Evolutionary conservation across 768 basidiomycete species (phyloP).

Genomic region (Mycena capillaripes): DNA sequence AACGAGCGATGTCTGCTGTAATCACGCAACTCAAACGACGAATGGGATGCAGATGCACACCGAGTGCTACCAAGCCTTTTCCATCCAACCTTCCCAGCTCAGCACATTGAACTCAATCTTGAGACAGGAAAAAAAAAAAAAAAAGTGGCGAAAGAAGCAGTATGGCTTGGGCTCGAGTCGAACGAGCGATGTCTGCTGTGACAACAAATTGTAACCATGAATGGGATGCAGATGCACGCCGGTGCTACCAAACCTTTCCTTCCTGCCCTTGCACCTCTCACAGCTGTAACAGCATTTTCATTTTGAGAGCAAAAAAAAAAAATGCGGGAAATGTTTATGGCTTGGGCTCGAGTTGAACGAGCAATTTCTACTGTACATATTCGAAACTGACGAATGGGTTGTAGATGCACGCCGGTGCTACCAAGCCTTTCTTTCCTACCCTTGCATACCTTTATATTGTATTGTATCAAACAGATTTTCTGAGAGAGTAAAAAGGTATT

Average conservation of each 20-base stretch:
- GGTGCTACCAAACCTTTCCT: not conserved
- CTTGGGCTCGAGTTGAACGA: not conserved
- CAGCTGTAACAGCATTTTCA: not conserved
- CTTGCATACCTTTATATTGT: too few relatives aligned
- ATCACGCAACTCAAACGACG: not conserved
- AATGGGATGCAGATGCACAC: not conserved
- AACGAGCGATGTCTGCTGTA: not conserved
- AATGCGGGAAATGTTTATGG: not conserved
- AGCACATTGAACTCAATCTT: too few relatives aligned
- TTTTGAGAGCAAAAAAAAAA: not conserved
- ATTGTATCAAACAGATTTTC: too few relatives aligned
- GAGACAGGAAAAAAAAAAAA: not conserved
- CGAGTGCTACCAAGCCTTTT: not conserved
- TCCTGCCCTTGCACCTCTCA: not conserved
- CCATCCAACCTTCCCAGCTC: not conserved
- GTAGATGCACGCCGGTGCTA: too few relatives aligned
- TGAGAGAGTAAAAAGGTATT: too few relatives aligned
- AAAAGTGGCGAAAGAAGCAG: not conserved
- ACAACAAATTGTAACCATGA: not conserved
- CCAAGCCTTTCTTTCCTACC: not conserved
- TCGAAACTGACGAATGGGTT: too few relatives aligned
- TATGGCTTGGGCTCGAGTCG: not conserved
- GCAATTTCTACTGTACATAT: too few relatives aligned
- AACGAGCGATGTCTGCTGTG: not conserved
- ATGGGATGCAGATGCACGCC: not conserved